Evolutionary conservation across 2,329 filamentous ascomycete genomes (phyloP).

Genomic region (Emergomyces orientalis): DNA sequence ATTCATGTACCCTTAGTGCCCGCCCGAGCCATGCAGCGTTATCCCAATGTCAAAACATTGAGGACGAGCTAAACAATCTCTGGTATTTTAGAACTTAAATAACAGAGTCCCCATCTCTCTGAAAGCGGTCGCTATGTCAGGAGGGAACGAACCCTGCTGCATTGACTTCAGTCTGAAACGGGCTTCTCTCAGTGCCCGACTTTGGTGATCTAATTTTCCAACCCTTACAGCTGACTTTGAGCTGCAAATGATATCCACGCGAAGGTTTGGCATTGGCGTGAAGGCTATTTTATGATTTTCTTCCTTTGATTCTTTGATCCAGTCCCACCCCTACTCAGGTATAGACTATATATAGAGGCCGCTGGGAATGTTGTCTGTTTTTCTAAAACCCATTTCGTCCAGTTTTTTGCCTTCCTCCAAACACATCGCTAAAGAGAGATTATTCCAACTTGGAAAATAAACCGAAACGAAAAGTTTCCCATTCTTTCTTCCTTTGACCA

Average conservation of each 20-base stretch:
- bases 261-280: not conserved
- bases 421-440: not conserved
- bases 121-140: not conserved
- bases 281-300: not conserved
- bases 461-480: not conserved
- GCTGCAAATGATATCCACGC: not conserved
- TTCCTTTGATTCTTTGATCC: not conserved
- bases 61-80: not conserved
- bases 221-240: not conserved
- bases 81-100: not conserved
- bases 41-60: not conserved
- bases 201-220: not conserved
- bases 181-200: not conserved
- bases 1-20: not conserved
- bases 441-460: not conserved
- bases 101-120: not conserved
- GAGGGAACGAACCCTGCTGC: not conserved
- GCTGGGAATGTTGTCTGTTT: not conserved
- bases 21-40: not conserved
- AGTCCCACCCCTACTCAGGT: not conserved
- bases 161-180: not conserved
- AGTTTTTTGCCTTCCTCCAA: not conserved
- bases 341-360: not conserved
- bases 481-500: not conserved
- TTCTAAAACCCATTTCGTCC: not conserved